These are phyloP conservation scores for Lepidium didymum DNA, from an alignment of 345 rosid genomes.

Conservation along the genomic window DNA sequence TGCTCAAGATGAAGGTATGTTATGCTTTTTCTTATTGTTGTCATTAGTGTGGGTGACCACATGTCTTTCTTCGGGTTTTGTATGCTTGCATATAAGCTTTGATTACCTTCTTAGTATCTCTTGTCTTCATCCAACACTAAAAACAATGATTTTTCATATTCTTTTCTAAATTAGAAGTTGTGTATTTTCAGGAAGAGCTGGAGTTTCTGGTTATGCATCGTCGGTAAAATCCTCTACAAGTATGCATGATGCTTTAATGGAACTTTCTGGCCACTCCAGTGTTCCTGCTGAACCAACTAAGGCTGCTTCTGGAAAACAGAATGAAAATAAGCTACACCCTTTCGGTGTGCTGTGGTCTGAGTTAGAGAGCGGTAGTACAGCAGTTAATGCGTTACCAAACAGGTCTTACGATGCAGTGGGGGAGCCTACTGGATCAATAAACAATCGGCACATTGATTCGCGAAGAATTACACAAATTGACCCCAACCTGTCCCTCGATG, in stretches of 20 bases:
- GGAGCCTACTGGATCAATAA: conserved; percentile 30
- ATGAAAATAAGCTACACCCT: conserved; percentile 47
- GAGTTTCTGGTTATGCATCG: conserved; percentile 25
- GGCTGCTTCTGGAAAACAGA: conserved; percentile 26
- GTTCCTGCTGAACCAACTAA: conserved; percentile 29
- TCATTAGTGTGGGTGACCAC: neutral
- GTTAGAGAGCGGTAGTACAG: conserved; percentile 33
- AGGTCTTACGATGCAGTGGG: conserved; percentile 23
- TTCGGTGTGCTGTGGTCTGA: conserved; percentile 63
- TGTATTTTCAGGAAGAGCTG: conserved; percentile 44
- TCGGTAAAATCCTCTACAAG: conserved; percentile 21
- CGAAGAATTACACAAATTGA: conserved; percentile 23
- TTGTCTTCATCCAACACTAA: conserved; percentile 4
- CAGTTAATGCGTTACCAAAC: conserved; percentile 30
- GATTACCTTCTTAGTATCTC: neutral
- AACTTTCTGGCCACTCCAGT: conserved; percentile 25
- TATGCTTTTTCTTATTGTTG: neutral
- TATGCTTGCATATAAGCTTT: neutral
- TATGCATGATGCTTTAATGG: conserved; percentile 22
- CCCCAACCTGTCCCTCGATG: conserved; percentile 21
- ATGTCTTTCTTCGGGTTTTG: neutral
- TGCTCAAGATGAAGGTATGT: conserved; percentile 45
- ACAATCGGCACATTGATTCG: conserved; percentile 32
- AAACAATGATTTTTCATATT: neutral
- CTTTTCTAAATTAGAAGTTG: conserved; percentile 34